These are phyloP conservation scores for Nicotiana paniculata DNA, from an alignment of 257 asterid genomes.

Conservation along the genomic window DNA sequence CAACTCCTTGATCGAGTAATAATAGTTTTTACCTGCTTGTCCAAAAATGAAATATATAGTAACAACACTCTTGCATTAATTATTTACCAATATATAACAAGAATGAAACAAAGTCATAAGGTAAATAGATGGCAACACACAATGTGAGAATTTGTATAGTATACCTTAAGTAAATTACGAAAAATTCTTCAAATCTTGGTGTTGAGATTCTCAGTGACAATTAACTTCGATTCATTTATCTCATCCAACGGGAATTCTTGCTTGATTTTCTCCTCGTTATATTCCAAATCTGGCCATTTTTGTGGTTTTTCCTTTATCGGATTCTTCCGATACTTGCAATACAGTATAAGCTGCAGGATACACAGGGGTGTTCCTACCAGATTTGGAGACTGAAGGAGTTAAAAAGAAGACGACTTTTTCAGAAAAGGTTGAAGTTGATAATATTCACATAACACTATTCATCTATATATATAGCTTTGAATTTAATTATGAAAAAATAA, in stretches of 20 bases:
- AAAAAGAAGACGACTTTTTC: background rate
- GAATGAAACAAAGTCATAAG: background rate
- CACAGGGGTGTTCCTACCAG: constrained; percentile 70
- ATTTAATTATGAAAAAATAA: background rate
- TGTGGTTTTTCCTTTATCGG: constrained; percentile 17
- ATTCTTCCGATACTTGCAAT: constrained; percentile 52
- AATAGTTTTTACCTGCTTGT: background rate
- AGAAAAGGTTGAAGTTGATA: background rate
- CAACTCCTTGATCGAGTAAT: background rate
- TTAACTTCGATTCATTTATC: background rate
- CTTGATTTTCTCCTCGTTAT: background rate
- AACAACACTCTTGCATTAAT: background rate
- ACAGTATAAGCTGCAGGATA: constrained; percentile 58
- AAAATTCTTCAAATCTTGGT: background rate
- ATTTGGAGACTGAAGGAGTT: constrained; percentile 51
- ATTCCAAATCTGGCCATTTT: constrained; percentile 36
- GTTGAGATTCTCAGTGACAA: background rate
- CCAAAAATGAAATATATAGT: background rate
- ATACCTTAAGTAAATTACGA: background rate
- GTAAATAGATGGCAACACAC: background rate
- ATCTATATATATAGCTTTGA: background rate
- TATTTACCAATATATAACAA: background rate
- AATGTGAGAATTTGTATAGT: background rate
- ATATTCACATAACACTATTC: background rate
- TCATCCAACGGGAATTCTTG: background rate